Conservation (phyloP, 1,284 basidiomycete species). For the Ceratobasidium sp. region DNA sequence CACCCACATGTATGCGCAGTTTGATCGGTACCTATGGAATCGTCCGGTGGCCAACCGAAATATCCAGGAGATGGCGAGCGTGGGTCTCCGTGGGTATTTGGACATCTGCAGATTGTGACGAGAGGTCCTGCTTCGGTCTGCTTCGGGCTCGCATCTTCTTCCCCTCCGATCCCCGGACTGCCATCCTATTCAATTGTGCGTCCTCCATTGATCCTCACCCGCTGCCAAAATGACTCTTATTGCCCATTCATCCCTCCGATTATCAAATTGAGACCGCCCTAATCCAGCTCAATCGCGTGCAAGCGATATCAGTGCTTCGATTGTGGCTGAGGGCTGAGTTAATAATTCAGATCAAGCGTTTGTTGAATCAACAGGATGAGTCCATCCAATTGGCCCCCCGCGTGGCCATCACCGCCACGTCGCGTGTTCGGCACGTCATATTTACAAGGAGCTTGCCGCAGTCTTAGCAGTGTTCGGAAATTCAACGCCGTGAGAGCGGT, state of each 20-base stretch:
- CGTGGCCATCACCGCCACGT: constrained; percentile 10
- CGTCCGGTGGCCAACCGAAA: constrained; percentile 24
- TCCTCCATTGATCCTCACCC: background rate
- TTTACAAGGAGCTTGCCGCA: constrained; percentile 22
- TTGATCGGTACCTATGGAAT: constrained; percentile 20
- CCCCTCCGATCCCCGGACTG: background rate
- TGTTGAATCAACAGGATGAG: constrained; percentile 19
- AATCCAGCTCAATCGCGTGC: constrained; percentile 14
- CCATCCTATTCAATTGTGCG: constrained; percentile 13
- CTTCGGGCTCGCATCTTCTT: constrained; percentile 8
- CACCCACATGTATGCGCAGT: constrained; percentile 28
- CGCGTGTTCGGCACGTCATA: constrained; percentile 34
- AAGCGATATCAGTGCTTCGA: constrained; percentile 26
- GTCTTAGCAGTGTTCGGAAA: constrained; percentile 17
- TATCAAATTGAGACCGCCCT: constrained; percentile 7
- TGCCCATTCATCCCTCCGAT: constrained; percentile 17
- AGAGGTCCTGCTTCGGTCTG: constrained; percentile 15
- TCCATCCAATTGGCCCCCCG: constrained; percentile 10
- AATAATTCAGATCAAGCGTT: constrained; percentile 25
- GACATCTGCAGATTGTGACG: constrained; percentile 19
- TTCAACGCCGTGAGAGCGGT: constrained; percentile 6
- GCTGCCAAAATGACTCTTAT: constrained; percentile 22
- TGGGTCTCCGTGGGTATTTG: constrained; percentile 32
- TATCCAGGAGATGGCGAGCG: constrained; percentile 16
- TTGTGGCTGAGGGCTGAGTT: constrained; percentile 33